Conservation (phyloP, 2,329 filamentous ascomycete species). For the Clonostachys rosea region DNA sequence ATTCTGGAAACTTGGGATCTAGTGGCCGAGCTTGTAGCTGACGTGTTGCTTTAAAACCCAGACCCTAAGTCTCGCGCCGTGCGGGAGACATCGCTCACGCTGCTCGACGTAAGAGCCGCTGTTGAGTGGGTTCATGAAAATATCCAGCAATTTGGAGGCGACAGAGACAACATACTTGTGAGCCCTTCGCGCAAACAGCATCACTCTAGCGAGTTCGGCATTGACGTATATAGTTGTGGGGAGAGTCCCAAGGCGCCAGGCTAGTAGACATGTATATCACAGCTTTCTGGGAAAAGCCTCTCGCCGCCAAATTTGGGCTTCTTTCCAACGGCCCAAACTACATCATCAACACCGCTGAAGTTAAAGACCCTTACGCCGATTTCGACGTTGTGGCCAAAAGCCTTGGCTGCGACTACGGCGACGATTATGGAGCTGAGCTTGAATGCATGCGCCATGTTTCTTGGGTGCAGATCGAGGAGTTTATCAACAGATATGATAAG, state of each 20-base stretch:
- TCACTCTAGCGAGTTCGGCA: no score
- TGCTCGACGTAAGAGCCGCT: conserved; percentile 17
- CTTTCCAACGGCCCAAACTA: conserved; percentile 26
- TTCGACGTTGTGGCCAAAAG: conserved; percentile 25
- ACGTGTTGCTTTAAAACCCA: no score
- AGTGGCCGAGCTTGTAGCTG: no score
- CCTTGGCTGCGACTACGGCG: conserved; percentile 17
- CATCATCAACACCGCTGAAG: neutral
- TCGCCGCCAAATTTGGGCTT: conserved; percentile 32
- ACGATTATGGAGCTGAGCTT: conserved; percentile 15
- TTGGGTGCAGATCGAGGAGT: no score
- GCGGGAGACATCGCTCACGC: no score
- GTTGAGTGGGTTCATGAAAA: conserved; percentile 24
- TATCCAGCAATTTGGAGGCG: conserved; percentile 18
- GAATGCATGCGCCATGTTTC: conserved; percentile 19
- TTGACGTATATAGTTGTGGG: conserved; percentile 20
- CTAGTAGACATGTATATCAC: conserved; percentile 34
- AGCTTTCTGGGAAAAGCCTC: conserved; percentile 38
- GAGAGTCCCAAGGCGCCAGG: conserved; percentile 23
- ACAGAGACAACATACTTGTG: conserved; percentile 2
- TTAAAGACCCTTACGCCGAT: conserved; percentile 16
- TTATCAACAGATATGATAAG: no score
- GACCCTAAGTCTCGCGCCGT: no score
- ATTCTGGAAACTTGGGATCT: no score
- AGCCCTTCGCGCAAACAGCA: no score